A percentile compares a stretch with the other conserved stretches of the same genome.
These are phyloP conservation scores for Colletotrichum melonis DNA, from an alignment of 2,329 filamentous ascomycete genomes.

Conservation along the genomic window DNA sequence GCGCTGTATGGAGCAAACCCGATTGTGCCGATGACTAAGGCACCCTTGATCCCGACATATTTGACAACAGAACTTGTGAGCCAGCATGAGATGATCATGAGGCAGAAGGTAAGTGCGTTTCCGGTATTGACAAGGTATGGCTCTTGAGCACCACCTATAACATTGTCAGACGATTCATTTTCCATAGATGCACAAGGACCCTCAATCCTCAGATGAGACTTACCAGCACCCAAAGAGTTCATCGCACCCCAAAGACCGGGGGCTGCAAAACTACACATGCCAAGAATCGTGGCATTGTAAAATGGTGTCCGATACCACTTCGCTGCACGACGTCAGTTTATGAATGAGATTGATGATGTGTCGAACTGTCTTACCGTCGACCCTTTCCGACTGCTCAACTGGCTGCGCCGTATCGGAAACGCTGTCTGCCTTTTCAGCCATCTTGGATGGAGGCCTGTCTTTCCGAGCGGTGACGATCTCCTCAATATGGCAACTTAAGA, in stretches of 20 bases:
- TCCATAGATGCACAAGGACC: too few relatives aligned
- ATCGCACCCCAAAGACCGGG: slow-evolving; percentile 45
- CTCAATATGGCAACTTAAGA: not conserved
- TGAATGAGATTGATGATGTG: not conserved
- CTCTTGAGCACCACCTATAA: slow-evolving; percentile 68
- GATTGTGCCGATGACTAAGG: slow-evolving; percentile 54
- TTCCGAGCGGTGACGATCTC: not conserved
- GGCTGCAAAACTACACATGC: slow-evolving; percentile 43
- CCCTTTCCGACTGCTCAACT: not conserved
- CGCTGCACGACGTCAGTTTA: not conserved
- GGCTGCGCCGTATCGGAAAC: not conserved
- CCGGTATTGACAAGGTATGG: slow-evolving; percentile 77
- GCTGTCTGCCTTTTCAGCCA: slow-evolving; percentile 1
- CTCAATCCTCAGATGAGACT: not conserved
- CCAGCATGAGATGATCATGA: slow-evolving; percentile 58
- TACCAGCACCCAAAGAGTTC: slow-evolving; percentile 41
- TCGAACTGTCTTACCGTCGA: not conserved
- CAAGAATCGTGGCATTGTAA: slow-evolving; percentile 44
- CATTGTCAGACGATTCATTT: slow-evolving; percentile 40
- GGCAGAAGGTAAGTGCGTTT: slow-evolving; percentile 75
- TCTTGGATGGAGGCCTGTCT: not conserved
- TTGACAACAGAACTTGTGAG: slow-evolving; percentile 53
- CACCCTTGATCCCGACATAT: slow-evolving; percentile 47
- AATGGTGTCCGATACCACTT: slow-evolving; percentile 42
- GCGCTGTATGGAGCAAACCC: slow-evolving; percentile 57